Evolutionary conservation across 2,329 filamentous ascomycete species (phyloP), one percentile per base, ranked within the genome.

Genomic region (Verticillium albo-atrum): DNA sequence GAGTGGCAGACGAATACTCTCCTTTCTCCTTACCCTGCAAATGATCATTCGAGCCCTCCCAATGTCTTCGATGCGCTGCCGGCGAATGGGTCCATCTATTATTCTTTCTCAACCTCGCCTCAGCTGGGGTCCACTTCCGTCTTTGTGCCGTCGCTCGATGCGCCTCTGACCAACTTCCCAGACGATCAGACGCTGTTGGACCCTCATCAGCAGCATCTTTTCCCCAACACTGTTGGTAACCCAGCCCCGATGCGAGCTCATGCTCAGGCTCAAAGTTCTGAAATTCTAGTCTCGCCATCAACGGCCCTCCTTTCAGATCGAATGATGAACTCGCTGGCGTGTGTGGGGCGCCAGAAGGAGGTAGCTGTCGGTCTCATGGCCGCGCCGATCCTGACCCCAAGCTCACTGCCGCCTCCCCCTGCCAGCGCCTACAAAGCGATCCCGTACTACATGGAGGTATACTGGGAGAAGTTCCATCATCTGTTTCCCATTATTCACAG

Each of bases 401-500:
- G 73, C 54, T 67, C 68, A 53, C 67, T 79, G 62, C 68, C 71
- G 60, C 62, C 69, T 59, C 64, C 72, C 56, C 58, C 62, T 37
- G 60, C 58, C 42, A 61, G 56, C 54, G 70, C 75, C 52, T 74
- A 73, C 61, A 76, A 74, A 55, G 74, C 75, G 47, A 76, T 84
- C 53, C 80, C 82, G 50, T 67, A 68, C 50, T 84, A 84, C 62
- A 71, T 85, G 61, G 73, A 80, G 26, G 70, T 79, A 35, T 85
- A 84, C 70, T 85, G 82, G 82, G 74, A 78, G 56, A 76, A 75
- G 61, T 78, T 83, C 55, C 75, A 83, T 64, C 72, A 73, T 25
- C 63, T 74, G 58, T 79, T 78, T 63, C 82, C 82, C n/a, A 68
- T 84, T 27, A 73, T 84, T 27, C 82, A 85, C 68, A 75, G 74